Conservation (phyloP, 192 early-diverging fungal species). For the Fimicolochytrium jonesii region DNA sequence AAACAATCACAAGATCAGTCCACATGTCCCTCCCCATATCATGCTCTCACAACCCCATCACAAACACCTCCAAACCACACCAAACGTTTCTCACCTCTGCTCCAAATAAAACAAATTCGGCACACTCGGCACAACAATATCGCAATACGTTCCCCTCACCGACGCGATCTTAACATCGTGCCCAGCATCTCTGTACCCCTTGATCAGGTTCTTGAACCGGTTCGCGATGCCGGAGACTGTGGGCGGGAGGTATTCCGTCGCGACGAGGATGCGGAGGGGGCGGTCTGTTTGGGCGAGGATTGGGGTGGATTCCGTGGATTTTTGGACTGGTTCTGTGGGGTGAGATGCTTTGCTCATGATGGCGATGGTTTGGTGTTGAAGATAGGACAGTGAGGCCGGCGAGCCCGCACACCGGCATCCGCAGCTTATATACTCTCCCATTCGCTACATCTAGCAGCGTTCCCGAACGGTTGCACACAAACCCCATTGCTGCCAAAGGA, state of each 20-base stretch:
- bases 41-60: neutral
- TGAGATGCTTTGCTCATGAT: too few species aligned
- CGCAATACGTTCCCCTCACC: conserved; percentile 35
- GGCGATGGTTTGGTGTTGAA: too few species aligned
- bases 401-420: too few species aligned
- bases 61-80: too few species aligned
- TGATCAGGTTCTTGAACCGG: conserved; percentile 44
- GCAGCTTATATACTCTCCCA: too few species aligned
- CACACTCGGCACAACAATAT: conserved; percentile 34
- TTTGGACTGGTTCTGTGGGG: too few species aligned
- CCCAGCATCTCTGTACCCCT: conserved; percentile 40
- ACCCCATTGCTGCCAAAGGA: too few species aligned
- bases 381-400: too few species aligned
- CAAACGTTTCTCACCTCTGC: conserved; percentile 40
- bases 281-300: too few species aligned
- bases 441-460: too few species aligned
- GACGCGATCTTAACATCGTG: conserved; percentile 47
- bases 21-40: neutral
- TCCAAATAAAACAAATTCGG: conserved; percentile 40
- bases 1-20: neutral
- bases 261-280: conserved; percentile 45
- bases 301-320: too few species aligned
- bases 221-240: conserved; percentile 52
- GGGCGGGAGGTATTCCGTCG: conserved; percentile 52
- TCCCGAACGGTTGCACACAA: too few species aligned